phyloP scores from a whole-genome alignment of 1,139 yeast species.

The Kazachstania sp. region DNA sequence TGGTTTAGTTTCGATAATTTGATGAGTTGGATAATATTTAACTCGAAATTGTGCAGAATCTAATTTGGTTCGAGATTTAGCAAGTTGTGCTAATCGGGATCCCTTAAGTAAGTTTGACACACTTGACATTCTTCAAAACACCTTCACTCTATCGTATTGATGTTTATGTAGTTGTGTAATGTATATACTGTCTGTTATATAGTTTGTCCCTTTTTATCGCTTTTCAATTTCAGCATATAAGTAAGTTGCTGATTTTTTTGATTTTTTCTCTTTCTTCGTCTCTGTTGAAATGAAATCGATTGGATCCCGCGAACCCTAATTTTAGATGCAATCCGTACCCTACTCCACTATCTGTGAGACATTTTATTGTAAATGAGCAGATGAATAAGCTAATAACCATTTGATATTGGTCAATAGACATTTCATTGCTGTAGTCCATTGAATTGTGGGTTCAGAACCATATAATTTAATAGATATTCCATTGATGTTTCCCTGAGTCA shows the following conservation, averaged over 20 bases:
- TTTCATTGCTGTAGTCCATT: constrained; percentile 89
- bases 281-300: too few species aligned
- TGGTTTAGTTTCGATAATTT: constrained; percentile 49
- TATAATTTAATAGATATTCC: constrained; percentile 67
- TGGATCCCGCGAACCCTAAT: too few species aligned
- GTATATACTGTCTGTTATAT: too few species aligned
- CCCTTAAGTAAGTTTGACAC: constrained; percentile 18
- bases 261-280: too few species aligned
- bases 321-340: too few species aligned
- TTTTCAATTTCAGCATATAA: too few species aligned
- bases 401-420: constrained; percentile 57
- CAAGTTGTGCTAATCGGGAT: constrained; percentile 26
- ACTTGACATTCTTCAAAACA: constrained; percentile 6
- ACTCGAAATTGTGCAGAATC: constrained; percentile 11
- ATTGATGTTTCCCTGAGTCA: constrained; percentile 60
- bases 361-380: constrained; percentile 8
- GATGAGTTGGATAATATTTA: constrained; percentile 41
- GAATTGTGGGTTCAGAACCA: constrained; percentile 53
- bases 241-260: too few species aligned
- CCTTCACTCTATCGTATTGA: too few species aligned
- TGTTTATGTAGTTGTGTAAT: too few species aligned
- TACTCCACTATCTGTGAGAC: background rate
- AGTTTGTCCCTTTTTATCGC: too few species aligned
- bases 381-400: constrained; percentile 35
- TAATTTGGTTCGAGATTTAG: constrained; percentile 18